Conservation (phyloP, 2,329 filamentous ascomycete species). For the Penicillium sp. region DNA sequence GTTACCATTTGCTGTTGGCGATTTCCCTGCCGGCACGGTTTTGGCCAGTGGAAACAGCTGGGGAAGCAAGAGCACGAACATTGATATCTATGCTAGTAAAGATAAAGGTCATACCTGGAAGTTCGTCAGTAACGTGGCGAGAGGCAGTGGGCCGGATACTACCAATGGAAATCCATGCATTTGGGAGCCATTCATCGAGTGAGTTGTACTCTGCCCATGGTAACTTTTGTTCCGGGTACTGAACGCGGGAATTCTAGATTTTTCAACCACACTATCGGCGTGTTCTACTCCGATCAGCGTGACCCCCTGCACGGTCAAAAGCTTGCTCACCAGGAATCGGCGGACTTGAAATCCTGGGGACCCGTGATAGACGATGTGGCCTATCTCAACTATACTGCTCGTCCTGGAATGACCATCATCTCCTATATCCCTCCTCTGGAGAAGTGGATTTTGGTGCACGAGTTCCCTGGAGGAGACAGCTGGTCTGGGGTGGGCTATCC, state of each 20-base stretch:
- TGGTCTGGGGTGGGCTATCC: slow-evolving; percentile 10
- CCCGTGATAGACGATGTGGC: slow-evolving; percentile 63
- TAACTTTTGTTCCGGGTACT: neutral
- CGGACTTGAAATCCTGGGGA: slow-evolving; percentile 62
- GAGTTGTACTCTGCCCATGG: neutral
- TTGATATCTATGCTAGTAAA: slow-evolving; percentile 67
- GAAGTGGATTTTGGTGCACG: slow-evolving; percentile 10
- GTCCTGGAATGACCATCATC: slow-evolving; percentile 69
- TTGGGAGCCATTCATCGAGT: slow-evolving; percentile 68
- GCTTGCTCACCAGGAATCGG: slow-evolving; percentile 64
- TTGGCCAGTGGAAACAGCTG: slow-evolving; percentile 59
- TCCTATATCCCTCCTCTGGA: slow-evolving; percentile 45
- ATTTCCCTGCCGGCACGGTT: slow-evolving; percentile 64
- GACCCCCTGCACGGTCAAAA: slow-evolving; percentile 68
- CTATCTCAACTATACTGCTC: slow-evolving; percentile 60
- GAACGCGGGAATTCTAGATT: slow-evolving; percentile 35
- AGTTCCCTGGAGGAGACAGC: slow-evolving; percentile 9
- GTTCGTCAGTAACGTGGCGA: slow-evolving; percentile 66
- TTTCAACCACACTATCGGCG: slow-evolving; percentile 60
- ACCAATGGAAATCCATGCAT: slow-evolving; percentile 67
- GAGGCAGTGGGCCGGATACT: slow-evolving; percentile 61
- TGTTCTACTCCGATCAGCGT: slow-evolving; percentile 72
- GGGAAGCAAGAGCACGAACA: slow-evolving; percentile 61
- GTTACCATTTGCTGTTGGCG: slow-evolving; percentile 59
- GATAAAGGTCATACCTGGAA: slow-evolving; percentile 66